A percentile compares a stretch with the other conserved stretches of the same genome.
These are phyloP conservation scores for Arxiozyma bovina DNA, from an alignment of 1,139 yeast species.

Conservation along the genomic window DNA sequence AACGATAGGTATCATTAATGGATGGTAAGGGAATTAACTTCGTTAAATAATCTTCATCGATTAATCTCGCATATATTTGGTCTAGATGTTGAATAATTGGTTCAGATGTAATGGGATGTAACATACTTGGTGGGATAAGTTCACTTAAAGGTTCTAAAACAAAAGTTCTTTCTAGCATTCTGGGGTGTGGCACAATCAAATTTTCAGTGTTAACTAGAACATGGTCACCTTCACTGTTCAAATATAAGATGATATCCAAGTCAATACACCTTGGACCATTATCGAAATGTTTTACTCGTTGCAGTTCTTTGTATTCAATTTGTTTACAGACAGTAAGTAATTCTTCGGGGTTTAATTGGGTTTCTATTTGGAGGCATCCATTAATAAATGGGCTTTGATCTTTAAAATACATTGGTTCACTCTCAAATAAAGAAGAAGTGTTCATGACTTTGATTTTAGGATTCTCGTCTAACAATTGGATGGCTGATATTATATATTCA, in stretches of 20 bases:
- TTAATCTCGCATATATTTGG: constrained; percentile 40
- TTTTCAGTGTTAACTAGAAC: constrained; percentile 40
- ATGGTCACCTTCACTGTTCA: constrained; percentile 22
- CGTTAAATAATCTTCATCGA: constrained; percentile 23
- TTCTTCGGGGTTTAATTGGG: constrained; percentile 51
- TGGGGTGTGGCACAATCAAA: constrained; percentile 73
- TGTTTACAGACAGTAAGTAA: constrained; percentile 55
- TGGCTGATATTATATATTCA: constrained; percentile 50
- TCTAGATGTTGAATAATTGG: constrained; percentile 59
- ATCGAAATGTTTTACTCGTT: constrained; percentile 68
- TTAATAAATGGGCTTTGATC: constrained; percentile 80
- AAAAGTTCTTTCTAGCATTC: constrained; percentile 83
- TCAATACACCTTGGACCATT: constrained; percentile 92
- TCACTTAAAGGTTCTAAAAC: constrained; percentile 87
- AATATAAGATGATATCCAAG: constrained; percentile 68
- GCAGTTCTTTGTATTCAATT: constrained; percentile 64
- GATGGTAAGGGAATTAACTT: constrained; percentile 22
- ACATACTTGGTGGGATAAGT: constrained; percentile 49
- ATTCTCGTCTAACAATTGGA: constrained; percentile 39
- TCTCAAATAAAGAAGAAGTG: constrained; percentile 73
- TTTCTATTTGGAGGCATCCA: constrained; percentile 64
- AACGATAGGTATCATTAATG: constrained; percentile 6
- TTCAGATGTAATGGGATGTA: constrained; percentile 81
- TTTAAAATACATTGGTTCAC: constrained; percentile 84
- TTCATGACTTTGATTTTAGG: constrained; percentile 40